A percentile compares a stretch with the other conserved stretches of the same genome.
Conservation (phyloP, 441 rosid species). For the Codiaeum variegatum region DNA sequence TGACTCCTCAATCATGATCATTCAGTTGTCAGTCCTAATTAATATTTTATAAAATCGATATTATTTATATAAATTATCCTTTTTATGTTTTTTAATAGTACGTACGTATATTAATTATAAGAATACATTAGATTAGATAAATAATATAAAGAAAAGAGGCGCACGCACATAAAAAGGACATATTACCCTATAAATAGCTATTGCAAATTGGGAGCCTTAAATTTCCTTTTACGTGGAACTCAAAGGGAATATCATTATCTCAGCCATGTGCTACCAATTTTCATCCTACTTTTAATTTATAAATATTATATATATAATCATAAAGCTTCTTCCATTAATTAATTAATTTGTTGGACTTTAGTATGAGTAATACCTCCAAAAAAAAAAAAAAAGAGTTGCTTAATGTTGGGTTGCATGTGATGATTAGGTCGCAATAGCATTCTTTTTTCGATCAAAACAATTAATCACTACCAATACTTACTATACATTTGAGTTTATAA, state of each 20-base stretch:
- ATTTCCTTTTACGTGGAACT: slow-evolving; percentile 30
- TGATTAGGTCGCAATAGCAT: slow-evolving; percentile 37
- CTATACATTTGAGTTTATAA: too few relatives aligned
- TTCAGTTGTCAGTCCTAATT: slow-evolving; percentile 28
- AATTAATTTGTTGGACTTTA: slow-evolving; percentile 21
- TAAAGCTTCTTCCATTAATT: background rate
- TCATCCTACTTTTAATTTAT: slow-evolving; percentile 14
- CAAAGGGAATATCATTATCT: slow-evolving; percentile 35
- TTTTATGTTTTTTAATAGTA: too few relatives aligned
- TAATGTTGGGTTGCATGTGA: slow-evolving; percentile 62
- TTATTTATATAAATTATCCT: background rate
- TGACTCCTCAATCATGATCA: slow-evolving; percentile 33
- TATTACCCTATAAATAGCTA: slow-evolving; percentile 32
- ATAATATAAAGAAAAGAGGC: too few relatives aligned
- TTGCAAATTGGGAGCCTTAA: slow-evolving; percentile 13
- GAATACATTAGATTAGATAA: too few relatives aligned
- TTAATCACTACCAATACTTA: slow-evolving; percentile 28
- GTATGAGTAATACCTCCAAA: slow-evolving; percentile 23
- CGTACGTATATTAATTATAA: too few relatives aligned
- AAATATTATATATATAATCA: slow-evolving; percentile 38
- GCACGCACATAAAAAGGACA: slow-evolving; percentile 28
- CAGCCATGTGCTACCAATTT: slow-evolving; percentile 58
- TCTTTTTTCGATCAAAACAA: slow-evolving; percentile 50
- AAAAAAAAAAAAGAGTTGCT: too few relatives aligned
- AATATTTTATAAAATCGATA: background rate